Evolutionary conservation across 176 grass and related monocot genomes (phyloP).

Genomic region (Avena eriantha): DNA sequence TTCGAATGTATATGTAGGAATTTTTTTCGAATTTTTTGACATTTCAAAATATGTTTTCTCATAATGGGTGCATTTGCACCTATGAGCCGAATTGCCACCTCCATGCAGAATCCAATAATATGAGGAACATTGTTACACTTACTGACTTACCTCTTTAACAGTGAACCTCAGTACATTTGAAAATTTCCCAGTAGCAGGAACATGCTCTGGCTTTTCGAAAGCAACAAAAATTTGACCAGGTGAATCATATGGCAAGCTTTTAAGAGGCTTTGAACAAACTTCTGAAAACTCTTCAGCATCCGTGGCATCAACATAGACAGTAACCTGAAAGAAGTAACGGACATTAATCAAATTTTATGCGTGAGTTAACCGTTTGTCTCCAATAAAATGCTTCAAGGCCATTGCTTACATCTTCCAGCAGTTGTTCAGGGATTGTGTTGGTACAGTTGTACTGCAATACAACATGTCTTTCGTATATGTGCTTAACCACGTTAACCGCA

Average conservation of each 20-base stretch:
- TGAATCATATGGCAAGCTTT: conserved; percentile 74
- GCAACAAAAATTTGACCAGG: conserved; percentile 93
- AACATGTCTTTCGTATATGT: conserved; percentile 78
- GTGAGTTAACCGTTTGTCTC: conserved; percentile 17
- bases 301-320: conserved; percentile 78
- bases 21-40: no score
- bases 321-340: conserved; percentile 63
- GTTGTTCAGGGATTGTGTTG: conserved; percentile 87
- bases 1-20: no score
- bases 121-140: conserved; percentile 14
- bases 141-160: conserved; percentile 89
- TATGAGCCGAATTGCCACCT: no score
- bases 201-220: conserved; percentile 87
- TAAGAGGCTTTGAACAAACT: conserved; percentile 74
- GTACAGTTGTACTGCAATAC: conserved; percentile 96
- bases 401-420: conserved; percentile 82
- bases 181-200: conserved; percentile 78
- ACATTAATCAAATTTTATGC: conserved; percentile 35
- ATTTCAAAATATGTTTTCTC: no score
- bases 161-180: conserved; percentile 87
- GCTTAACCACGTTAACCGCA: conserved; percentile 90
- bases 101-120: conserved; percentile 23
- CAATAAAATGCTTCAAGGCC: conserved; percentile 38
- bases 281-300: conserved; percentile 89
- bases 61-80: no score